Evolutionary conservation across 306 rosid genomes (phyloP), one percentile per base, ranked within the genome.

Genomic region (Trifolium pratense): DNA sequence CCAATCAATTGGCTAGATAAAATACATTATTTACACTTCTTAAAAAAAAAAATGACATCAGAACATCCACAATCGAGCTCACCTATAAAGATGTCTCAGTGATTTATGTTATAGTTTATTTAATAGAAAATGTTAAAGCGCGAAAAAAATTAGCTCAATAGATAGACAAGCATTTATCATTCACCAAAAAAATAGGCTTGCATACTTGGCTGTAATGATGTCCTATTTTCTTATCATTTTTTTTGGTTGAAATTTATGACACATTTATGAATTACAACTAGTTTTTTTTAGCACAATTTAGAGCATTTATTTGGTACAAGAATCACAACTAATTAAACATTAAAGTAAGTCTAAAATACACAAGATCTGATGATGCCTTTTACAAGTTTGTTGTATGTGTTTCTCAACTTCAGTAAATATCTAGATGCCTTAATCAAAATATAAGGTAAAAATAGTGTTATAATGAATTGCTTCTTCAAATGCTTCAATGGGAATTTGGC

Each of bases 221-320:
- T 14, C 16, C 14, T 9, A 9, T 46, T 46, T 15, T 55, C 61
- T 55, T 11, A 55, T 55, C 3, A 10, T 21, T 53, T 55, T 55
- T 55, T 21, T 55, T 21, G 61, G 61, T 21, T 56, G 32, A 56
- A n/a, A 56, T 56, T 56, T 23, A 56, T 21, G 15, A 56, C 32
- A 21, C 61, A 56, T 56, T 21, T 21, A 56, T 56, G 34, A 56
- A 23, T 23, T 11, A 5, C 61, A 56, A 25, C 61, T 5, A 25
- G 15, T 4, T 23, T 55, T 52, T n/a, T 10, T 3, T 51, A 1
- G 56, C 7, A 16, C 11, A 16, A 49, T 49, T 49, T 51, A 16
- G 1, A 51, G 3, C 21, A 49, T 16, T 6, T 49, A 2, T 15
- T 49, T 10, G 14, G 21, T 51, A 17, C 58, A 18, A 52, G 2